phyloP scores from a whole-genome alignment of 306 rosid genomes.

The Prunus mongolica region DNA sequence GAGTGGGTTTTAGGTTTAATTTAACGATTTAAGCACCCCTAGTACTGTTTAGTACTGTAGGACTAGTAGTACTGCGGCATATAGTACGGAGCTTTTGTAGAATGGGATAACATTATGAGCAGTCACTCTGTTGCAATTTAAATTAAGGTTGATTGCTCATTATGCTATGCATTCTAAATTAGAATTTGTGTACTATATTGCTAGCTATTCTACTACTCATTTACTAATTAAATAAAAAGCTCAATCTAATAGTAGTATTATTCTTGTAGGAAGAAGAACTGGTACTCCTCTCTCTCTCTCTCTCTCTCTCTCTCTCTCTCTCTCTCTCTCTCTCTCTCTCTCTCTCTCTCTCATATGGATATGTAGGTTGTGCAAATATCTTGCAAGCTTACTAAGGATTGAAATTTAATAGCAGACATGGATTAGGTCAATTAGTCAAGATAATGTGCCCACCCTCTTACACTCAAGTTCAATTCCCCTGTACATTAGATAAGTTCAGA shows the following conservation, averaged over 20 bases:
- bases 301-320: neutral
- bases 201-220: neutral
- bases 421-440: too few relatives aligned
- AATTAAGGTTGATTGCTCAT: constrained; percentile 65
- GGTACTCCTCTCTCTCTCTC: neutral
- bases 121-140: constrained; percentile 45
- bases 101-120: constrained; percentile 62
- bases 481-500: too few relatives aligned
- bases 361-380: neutral
- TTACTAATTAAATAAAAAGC: neutral
- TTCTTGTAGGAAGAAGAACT: neutral
- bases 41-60: neutral
- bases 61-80: neutral
- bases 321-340: neutral
- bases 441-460: too few relatives aligned
- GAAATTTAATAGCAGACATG: neutral
- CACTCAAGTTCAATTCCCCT: too few relatives aligned
- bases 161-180: constrained; percentile 51
- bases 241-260: neutral
- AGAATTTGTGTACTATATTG: neutral
- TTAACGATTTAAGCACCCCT: neutral
- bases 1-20: constrained; percentile 24
- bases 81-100: neutral
- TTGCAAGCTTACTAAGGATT: neutral
- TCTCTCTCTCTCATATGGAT: neutral